Conservation (phyloP, 768 basidiomycete species). For the Lanmaoa pseudosensibilis region DNA sequence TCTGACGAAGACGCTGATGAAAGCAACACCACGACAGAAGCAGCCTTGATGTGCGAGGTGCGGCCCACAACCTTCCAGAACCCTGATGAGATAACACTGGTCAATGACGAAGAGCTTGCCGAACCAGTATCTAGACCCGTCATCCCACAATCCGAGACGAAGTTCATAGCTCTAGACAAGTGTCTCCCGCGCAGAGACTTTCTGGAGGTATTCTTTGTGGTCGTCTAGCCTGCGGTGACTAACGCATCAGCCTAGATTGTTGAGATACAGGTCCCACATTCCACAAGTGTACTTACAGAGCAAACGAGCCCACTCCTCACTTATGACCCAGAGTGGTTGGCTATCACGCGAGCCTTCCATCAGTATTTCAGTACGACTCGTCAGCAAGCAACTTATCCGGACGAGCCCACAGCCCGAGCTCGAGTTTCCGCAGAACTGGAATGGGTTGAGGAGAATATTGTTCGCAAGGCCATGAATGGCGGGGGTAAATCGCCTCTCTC, state of each 20-base stretch:
- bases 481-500: slow-evolving; percentile 12
- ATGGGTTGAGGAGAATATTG: slow-evolving; percentile 69
- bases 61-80: slow-evolving; percentile 33
- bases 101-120: slow-evolving; percentile 47
- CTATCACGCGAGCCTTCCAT: slow-evolving; percentile 85
- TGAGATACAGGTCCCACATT: slow-evolving; percentile 48
- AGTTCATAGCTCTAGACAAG: slow-evolving; percentile 90
- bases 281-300: slow-evolving; percentile 9
- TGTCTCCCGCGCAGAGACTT: slow-evolving; percentile 76
- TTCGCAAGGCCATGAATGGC: slow-evolving; percentile 13
- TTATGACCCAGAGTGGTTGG: slow-evolving; percentile 93
- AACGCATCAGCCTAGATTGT: slow-evolving; percentile 53
- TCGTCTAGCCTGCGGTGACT: neutral
- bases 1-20: slow-evolving; percentile 35
- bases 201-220: slow-evolving; percentile 59
- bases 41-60: slow-evolving; percentile 36
- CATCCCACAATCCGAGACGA: slow-evolving; percentile 45
- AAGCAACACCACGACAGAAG: slow-evolving; percentile 1
- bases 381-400: slow-evolving; percentile 59
- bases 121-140: slow-evolving; percentile 35
- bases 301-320: slow-evolving; percentile 42
- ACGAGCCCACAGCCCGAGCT: slow-evolving; percentile 45
- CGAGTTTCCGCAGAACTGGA: slow-evolving; percentile 58
- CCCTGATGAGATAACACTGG: slow-evolving; percentile 53
- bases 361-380: slow-evolving; percentile 63